These are phyloP conservation scores for Cocos nucifera DNA, from an alignment of 176 grass and related monocot species.

Conservation along the genomic window DNA sequence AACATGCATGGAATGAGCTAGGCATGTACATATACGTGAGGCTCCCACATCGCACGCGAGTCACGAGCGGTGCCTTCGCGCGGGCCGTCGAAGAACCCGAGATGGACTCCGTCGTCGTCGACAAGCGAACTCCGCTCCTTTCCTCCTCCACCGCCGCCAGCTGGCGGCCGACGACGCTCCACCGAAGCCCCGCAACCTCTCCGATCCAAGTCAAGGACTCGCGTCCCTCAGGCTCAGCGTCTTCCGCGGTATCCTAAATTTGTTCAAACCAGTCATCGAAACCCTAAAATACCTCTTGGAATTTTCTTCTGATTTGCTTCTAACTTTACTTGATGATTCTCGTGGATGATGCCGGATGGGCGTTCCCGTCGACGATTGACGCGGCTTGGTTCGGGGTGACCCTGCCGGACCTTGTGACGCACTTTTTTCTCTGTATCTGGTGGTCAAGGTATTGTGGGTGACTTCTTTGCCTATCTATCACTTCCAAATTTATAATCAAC, in stretches of 20 bases:
- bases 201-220: constrained; percentile 36
- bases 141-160: not conserved
- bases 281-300: no score
- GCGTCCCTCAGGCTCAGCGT: constrained; percentile 74
- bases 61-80: no score
- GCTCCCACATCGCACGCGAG: no score
- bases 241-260: constrained; percentile 54
- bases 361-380: constrained; percentile 82
- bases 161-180: not conserved
- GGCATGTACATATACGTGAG: no score
- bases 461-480: not conserved
- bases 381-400: constrained; percentile 85
- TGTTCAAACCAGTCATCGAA: not conserved
- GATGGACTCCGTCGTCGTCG: constrained; percentile 27
- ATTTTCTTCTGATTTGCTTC: not conserved
- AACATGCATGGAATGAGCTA: no score
- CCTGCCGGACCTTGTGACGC: constrained; percentile 83
- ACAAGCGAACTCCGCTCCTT: constrained; percentile 28
- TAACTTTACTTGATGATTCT: constrained; percentile 70
- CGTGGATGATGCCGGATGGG: constrained; percentile 79
- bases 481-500: not conserved
- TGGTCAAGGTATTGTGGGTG: constrained; percentile 48
- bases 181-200: not conserved
- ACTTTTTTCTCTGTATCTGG: constrained; percentile 80
- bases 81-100: constrained; percentile 4